phyloP scores from a whole-genome alignment of 2,329 filamentous ascomycete species.

The Trichoderma harzianum region DNA sequence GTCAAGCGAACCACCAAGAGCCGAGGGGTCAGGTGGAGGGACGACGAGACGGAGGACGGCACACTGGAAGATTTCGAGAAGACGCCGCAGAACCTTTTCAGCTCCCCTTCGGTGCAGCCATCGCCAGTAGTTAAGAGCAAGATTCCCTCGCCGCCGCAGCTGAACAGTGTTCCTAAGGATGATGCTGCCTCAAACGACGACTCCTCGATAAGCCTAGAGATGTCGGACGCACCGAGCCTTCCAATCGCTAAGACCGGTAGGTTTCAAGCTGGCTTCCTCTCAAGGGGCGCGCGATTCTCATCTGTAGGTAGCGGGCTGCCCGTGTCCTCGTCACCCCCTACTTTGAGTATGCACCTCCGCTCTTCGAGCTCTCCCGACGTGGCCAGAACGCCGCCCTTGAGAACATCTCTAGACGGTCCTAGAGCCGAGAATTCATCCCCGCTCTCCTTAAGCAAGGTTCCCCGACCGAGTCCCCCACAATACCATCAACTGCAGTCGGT shows the following conservation, averaged over 20 bases:
- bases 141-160: constrained; percentile 28
- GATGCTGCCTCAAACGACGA: constrained; percentile 37
- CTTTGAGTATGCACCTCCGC: constrained; percentile 55
- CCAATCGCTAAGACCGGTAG: constrained; percentile 59
- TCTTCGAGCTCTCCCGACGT: constrained; percentile 40
- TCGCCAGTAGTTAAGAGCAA: constrained; percentile 30
- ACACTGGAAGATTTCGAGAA: constrained; percentile 86
- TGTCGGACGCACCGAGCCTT: constrained; percentile 40
- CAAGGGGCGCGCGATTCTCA: constrained; percentile 47
- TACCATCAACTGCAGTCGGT: constrained; percentile 33
- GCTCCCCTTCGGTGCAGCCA: constrained; percentile 51
- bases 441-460: constrained; percentile 25
- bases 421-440: constrained; percentile 49
- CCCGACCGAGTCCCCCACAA: constrained; percentile 21
- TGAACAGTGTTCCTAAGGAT: constrained; percentile 16
- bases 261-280: constrained; percentile 86
- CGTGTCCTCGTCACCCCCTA: constrained; percentile 50
- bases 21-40: constrained; percentile 85
- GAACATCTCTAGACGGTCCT: constrained; percentile 48
- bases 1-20: constrained; percentile 69
- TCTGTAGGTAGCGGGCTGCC: constrained; percentile 56
- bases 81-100: constrained; percentile 68
- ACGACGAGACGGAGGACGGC: constrained; percentile 80
- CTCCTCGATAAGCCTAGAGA: constrained; percentile 56
- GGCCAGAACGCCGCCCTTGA: constrained; percentile 42